phyloP scores from a whole-genome alignment of 306 rosid species.

The Arachis stenosperma region DNA sequence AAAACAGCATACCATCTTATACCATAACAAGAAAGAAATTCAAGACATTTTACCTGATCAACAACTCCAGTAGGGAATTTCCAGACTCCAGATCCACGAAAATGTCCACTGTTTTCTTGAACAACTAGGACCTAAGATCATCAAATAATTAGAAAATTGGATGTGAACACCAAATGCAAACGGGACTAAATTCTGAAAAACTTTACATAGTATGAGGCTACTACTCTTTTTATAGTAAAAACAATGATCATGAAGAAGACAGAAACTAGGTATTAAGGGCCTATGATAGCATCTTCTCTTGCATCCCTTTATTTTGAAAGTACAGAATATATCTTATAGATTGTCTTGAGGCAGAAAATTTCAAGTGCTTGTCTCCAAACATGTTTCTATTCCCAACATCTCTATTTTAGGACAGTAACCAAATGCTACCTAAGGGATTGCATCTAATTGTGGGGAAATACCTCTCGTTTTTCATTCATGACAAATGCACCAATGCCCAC shows the following conservation, averaged over 20 bases:
- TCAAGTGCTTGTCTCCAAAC: too few species aligned
- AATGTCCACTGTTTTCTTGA: conserved; percentile 64
- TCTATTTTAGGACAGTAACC: too few species aligned
- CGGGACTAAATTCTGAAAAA: conserved; percentile 14
- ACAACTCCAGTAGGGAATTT: conserved; percentile 81
- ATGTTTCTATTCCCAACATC: too few species aligned
- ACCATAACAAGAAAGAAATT: conserved; percentile 2
- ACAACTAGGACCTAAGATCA: conserved; percentile 67
- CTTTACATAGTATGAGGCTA: neutral
- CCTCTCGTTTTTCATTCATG: conserved; percentile 69
- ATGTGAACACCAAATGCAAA: neutral
- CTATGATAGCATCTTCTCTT: too few species aligned
- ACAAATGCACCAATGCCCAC: conserved; percentile 77
- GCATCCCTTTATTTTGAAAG: too few species aligned
- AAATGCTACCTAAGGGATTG: neutral
- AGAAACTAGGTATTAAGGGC: conserved; percentile 11
- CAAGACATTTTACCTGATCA: conserved; percentile 57
- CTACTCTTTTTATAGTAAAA: conserved; percentile 3
- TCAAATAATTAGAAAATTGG: neutral
- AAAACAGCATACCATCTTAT: neutral
- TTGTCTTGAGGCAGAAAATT: too few species aligned
- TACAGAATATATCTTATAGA: too few species aligned
- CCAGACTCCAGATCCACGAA: conserved; percentile 65
- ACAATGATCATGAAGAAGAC: neutral
- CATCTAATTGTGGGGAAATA: conserved; percentile 33